Evolutionary conservation across 371 early-diverging fungal species (phyloP), one percentile per base, ranked within the genome.

Genomic region (Mucor irregularis): DNA sequence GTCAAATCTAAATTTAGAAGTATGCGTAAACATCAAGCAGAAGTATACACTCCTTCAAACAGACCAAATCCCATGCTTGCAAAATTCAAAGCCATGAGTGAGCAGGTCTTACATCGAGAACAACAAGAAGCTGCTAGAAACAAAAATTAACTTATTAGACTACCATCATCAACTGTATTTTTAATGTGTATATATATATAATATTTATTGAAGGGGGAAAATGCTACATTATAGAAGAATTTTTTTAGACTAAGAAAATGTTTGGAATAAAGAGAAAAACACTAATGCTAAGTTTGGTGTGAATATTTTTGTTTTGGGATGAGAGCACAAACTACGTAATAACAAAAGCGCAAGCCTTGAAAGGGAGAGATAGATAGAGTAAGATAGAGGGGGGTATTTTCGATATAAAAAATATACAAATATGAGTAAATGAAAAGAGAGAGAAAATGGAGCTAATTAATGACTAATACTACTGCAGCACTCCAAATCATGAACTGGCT

Each of bases 1-100:
- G 5, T 40, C 38, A 19, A 51, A 50, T 29, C 14, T 14, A 35
- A 38, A 33, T 68, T 69, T 45, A 52, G 50, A 21, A 28, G 22
- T 0, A 19, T 74, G 39, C 58, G 75, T 24, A 50, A 45, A 33
- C 48, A 17, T 8, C 74, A 74, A 53, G 58, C 61, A 4, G 28
- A 28, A 9, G 42, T 55, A 3, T 62, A 56, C 48, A 11, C 39
- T 13, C 34, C 58, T 14, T 7, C 19, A n/a, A 28, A 16, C 2
- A 49, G 11, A 19, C 34, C 25, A 24, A 57, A 49, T 10, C 57
- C 56, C 2, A 25, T 68, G 10, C 26, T 54, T 5, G 37, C 53
- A 13, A 21, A 34, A 28, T 49, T 68, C 24, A 42, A 60, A 24
- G 17, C 28, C 14, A 60, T 68, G 9, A 68, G 64, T 31, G 49